phyloP scores from a whole-genome alignment of 805 yeast species.

The Candida verbasci region DNA sequence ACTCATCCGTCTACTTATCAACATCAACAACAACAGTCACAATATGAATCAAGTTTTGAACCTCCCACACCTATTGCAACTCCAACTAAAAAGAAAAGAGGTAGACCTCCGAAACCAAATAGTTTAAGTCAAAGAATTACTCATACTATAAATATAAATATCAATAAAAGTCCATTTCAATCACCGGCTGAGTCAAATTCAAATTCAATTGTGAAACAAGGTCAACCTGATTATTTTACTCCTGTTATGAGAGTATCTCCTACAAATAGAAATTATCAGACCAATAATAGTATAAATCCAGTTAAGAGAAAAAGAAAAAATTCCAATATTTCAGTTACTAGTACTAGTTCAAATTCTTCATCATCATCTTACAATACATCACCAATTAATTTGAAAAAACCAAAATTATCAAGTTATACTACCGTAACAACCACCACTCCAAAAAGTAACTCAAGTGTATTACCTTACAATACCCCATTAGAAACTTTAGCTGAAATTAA shows the following conservation, averaged over 20 bases:
- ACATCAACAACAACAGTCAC: not conserved
- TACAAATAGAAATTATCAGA: slow-evolving; percentile 10
- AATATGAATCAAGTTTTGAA: not conserved
- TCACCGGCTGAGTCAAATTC: slow-evolving; percentile 39
- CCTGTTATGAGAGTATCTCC: slow-evolving; percentile 43
- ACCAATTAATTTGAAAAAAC: slow-evolving; percentile 8
- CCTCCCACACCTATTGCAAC: slow-evolving; percentile 13
- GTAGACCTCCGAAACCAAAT: slow-evolving; percentile 44
- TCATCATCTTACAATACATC: not conserved
- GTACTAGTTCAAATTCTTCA: not conserved
- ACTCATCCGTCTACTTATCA: not conserved
- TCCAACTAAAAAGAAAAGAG: slow-evolving; percentile 33
- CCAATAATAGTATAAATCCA: not conserved
- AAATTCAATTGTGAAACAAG: slow-evolving; percentile 32
- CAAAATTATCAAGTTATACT: slow-evolving; percentile 6
- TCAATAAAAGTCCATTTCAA: slow-evolving; percentile 33
- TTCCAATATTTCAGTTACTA: not conserved
- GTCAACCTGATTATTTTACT: slow-evolving; percentile 40
- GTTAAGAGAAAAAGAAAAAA: slow-evolving; percentile 12
- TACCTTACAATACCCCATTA: slow-evolving; percentile 16
- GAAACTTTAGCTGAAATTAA: slow-evolving; percentile 30
- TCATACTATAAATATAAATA: slow-evolving; percentile 37
- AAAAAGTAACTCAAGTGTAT: too few relatives aligned
- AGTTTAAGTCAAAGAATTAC: slow-evolving; percentile 33
- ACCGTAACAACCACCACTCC: too few relatives aligned